These are phyloP conservation scores for Elongisporangium anandrum DNA, from an alignment of 352 stramenopile species.

Conservation along the genomic window DNA sequence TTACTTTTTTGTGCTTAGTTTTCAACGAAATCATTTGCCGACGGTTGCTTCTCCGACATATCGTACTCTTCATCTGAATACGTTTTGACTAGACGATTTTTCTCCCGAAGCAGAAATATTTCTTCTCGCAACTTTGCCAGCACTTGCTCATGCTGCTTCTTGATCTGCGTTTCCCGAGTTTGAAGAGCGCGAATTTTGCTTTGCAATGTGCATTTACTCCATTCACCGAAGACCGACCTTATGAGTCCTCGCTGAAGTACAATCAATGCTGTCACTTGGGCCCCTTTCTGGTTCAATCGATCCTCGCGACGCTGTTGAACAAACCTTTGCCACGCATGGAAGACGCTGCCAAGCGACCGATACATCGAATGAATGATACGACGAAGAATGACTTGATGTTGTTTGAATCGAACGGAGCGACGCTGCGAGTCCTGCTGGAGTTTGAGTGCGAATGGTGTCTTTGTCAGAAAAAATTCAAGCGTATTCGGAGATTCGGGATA, in stretches of 20 bases:
- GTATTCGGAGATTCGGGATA: slow-evolving; percentile 15
- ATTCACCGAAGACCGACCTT: slow-evolving; percentile 46
- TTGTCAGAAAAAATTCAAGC: slow-evolving; percentile 41
- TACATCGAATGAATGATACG: slow-evolving; percentile 52
- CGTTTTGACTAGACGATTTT: slow-evolving; percentile 15
- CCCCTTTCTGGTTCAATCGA: slow-evolving; percentile 39
- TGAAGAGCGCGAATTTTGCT: slow-evolving; percentile 22
- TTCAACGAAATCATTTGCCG: background rate
- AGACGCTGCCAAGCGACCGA: slow-evolving; percentile 41
- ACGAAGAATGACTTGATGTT: slow-evolving; percentile 37
- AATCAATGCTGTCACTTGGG: slow-evolving; percentile 47
- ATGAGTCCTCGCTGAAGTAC: slow-evolving; percentile 43
- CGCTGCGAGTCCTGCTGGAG: slow-evolving; percentile 30
- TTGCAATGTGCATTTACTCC: slow-evolving; percentile 27
- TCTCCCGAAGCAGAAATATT: slow-evolving; percentile 30
- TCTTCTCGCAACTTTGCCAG: slow-evolving; percentile 29
- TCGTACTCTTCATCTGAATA: background rate
- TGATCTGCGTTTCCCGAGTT: slow-evolving; percentile 11
- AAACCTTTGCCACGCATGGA: slow-evolving; percentile 48
- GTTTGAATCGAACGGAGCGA: slow-evolving; percentile 25
- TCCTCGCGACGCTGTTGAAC: slow-evolving; percentile 29
- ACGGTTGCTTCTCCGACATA: background rate
- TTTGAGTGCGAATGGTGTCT: slow-evolving; percentile 36
- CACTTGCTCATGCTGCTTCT: slow-evolving; percentile 25
- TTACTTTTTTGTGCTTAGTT: background rate